Conservation (phyloP, 192 early-diverging fungal genomes). For the Entomortierella lignicola region DNA sequence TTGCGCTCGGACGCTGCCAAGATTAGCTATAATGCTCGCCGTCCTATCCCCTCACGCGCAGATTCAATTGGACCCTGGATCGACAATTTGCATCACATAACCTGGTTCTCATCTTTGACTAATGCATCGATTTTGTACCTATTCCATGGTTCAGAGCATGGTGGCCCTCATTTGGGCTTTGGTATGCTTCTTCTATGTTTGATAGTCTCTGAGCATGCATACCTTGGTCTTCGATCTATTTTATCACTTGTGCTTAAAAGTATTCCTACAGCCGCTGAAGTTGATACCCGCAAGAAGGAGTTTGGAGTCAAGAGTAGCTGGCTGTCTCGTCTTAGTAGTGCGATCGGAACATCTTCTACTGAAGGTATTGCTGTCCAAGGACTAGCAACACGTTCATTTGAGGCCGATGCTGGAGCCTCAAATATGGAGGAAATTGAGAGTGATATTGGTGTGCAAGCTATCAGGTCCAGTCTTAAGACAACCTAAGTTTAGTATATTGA, state of each 20-base stretch:
- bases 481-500: constrained; percentile 4
- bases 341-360: constrained; percentile 10
- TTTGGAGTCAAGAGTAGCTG: constrained; percentile 48
- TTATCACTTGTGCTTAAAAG: constrained; percentile 25
- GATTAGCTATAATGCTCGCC: constrained; percentile 79
- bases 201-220: constrained; percentile 45
- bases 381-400: constrained; percentile 1
- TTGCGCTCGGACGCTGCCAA: constrained; percentile 92
- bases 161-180: constrained; percentile 21
- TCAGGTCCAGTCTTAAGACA: constrained; percentile 38
- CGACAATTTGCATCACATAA: constrained; percentile 62
- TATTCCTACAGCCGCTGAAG: constrained; percentile 36
- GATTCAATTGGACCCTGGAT: constrained; percentile 87
- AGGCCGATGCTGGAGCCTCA: not conserved
- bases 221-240: constrained; percentile 21
- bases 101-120: constrained; percentile 71
- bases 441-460: constrained; percentile 35
- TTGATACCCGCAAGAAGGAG: constrained; percentile 36
- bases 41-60: constrained; percentile 76
- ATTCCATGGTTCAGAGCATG: constrained; percentile 52
- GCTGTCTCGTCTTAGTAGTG: constrained; percentile 29
- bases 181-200: constrained; percentile 33
- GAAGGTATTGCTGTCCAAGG: constrained; percentile 9
- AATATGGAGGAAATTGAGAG: not conserved
- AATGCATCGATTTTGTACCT: constrained; percentile 67